phyloP scores from a whole-genome alignment of 2,329 filamentous ascomycete species.

The Penicillium occitanis region DNA sequence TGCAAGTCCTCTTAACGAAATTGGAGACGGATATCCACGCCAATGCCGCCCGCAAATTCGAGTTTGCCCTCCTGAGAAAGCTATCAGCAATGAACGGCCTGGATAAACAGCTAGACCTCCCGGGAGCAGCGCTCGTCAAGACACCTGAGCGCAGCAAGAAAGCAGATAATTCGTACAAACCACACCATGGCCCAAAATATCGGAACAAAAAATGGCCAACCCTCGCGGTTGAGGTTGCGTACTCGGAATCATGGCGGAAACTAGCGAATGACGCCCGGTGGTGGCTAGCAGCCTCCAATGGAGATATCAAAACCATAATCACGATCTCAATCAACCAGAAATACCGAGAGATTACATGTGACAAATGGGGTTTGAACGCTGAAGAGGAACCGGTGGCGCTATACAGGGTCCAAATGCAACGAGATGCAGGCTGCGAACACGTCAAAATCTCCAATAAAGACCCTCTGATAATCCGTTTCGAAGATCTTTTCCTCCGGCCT shows the following conservation, averaged over 20 bases:
- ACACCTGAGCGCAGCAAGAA: not conserved
- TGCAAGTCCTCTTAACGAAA: not conserved
- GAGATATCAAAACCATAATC: constrained; percentile 5
- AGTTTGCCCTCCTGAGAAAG: not conserved
- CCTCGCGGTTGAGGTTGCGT: constrained; percentile 6
- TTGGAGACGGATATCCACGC: not conserved
- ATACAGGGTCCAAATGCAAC: not conserved
- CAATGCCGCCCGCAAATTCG: not conserved
- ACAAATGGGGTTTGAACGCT: constrained; percentile 9
- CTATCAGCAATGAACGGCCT: not conserved
- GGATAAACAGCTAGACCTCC: not conserved
- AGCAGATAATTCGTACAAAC: constrained; percentile 2
- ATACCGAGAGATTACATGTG: constrained; percentile 1
- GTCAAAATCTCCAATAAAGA: not conserved
- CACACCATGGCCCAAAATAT: not conserved
- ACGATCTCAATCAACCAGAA: constrained; percentile 7
- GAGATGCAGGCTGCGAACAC: not conserved
- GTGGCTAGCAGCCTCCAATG: constrained; percentile 10
- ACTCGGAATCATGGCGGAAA: constrained; percentile 6
- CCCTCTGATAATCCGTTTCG: constrained; percentile 12
- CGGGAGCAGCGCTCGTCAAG: not conserved
- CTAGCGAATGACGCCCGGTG: constrained; percentile 11
- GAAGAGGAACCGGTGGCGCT: not conserved
- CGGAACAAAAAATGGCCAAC: constrained; percentile 9
- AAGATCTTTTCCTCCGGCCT: constrained; percentile 14